Conservation (phyloP, 2,329 filamentous ascomycete genomes). For the Graphiopsis chlorocephala region DNA sequence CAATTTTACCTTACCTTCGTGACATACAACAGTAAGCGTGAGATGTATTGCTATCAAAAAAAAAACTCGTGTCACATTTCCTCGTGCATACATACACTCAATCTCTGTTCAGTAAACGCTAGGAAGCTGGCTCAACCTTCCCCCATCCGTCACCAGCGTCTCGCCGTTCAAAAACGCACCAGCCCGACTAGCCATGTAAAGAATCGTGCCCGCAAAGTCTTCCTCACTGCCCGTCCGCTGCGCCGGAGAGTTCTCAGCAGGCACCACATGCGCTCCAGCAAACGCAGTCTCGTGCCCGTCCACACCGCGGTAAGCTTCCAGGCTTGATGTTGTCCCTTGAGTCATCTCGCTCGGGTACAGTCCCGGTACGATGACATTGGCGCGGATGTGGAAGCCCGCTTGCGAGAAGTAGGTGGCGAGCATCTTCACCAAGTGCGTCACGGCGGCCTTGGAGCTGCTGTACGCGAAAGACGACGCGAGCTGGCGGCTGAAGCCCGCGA, state of each 20-base stretch:
- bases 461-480: conserved; percentile 45
- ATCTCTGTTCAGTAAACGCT: not conserved
- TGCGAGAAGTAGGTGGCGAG: conserved; percentile 43
- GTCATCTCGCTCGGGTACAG: conserved; percentile 35
- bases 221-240: conserved; percentile 58
- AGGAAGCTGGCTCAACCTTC: conserved; percentile 44
- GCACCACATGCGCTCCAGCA: conserved; percentile 54
- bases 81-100: not conserved
- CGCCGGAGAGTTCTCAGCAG: conserved; percentile 51
- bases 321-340: conserved; percentile 10
- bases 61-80: not conserved
- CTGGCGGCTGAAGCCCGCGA: conserved; percentile 44
- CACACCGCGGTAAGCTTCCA: conserved; percentile 23
- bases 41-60: no score
- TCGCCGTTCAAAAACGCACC: conserved; percentile 66
- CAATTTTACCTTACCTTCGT: not conserved
- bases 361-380: conserved; percentile 51
- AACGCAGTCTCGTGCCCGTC: conserved; percentile 28
- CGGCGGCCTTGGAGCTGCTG: conserved; percentile 46
- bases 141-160: conserved; percentile 62
- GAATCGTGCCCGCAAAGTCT: conserved; percentile 63
- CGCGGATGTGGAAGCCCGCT: conserved; percentile 44
- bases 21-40: not conserved
- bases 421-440: conserved; percentile 50
- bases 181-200: conserved; percentile 64